Conservation (phyloP, 805 yeast species). For the Candida easanensis region DNA sequence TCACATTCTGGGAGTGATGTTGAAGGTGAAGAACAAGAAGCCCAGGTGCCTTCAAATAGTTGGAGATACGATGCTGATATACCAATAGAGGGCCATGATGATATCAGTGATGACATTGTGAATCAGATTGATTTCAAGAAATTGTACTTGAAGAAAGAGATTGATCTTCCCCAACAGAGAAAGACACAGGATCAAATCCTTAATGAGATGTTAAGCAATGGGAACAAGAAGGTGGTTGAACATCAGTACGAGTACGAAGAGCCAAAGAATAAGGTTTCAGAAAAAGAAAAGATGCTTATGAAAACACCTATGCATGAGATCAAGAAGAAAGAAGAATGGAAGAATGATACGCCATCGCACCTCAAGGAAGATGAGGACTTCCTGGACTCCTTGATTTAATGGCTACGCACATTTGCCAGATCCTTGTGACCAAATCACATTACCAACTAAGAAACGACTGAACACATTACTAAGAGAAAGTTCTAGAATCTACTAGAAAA, state of each 20-base stretch:
- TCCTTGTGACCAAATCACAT: too few species aligned
- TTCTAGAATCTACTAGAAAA: not conserved
- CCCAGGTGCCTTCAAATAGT: constrained; percentile 18
- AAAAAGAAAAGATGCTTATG: not conserved
- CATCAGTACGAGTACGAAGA: constrained; percentile 5
- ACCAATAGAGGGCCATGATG: constrained; percentile 19
- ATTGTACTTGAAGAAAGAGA: constrained; percentile 10
- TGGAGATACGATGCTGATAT: constrained; percentile 26
- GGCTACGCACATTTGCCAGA: not conserved
- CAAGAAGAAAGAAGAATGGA: not conserved
- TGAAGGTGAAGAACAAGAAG: constrained; percentile 17
- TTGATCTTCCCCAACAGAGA: constrained; percentile 13
- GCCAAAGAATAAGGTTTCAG: not conserved
- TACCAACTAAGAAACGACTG: not conserved
- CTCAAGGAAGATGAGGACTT: constrained; percentile 24
- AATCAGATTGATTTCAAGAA: constrained; percentile 22
- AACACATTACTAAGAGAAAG: not conserved
- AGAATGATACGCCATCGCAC: constrained; percentile 18
- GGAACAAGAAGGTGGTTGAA: constrained; percentile 10
- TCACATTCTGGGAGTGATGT: too few species aligned
- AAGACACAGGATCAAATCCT: constrained; percentile 8
- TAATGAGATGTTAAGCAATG: constrained; percentile 14
- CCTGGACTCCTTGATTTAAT: constrained; percentile 20
- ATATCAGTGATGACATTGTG: constrained; percentile 12
- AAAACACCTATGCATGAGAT: not conserved